These are phyloP conservation scores for Pyrus bretschneideri DNA, from an alignment of 306 rosid genomes.

Conservation along the genomic window DNA sequence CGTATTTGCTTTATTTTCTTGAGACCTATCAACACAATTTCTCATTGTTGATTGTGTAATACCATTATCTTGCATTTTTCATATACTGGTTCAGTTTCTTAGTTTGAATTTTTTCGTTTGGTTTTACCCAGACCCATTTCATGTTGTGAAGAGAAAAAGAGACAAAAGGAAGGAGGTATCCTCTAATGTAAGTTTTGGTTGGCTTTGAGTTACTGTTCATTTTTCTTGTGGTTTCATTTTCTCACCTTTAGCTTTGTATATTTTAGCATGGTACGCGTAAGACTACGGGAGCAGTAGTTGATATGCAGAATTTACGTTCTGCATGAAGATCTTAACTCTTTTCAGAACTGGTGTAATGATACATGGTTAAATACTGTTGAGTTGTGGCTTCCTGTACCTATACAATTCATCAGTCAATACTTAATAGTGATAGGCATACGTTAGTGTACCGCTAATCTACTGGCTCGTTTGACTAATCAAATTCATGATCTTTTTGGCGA, in stretches of 20 bases:
- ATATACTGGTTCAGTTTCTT: not conserved
- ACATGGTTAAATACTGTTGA: not conserved
- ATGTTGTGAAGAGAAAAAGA: conserved; percentile 90
- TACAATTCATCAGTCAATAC: not conserved
- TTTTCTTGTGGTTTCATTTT: not conserved
- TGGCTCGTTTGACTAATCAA: not conserved
- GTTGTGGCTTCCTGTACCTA: not conserved
- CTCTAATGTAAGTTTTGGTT: not conserved
- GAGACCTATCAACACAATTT: not conserved
- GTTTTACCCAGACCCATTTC: conserved; percentile 66
- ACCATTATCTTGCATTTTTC: not conserved
- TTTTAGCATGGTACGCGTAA: not conserved
- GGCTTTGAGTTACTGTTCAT: not conserved
- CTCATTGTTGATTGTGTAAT: not conserved
- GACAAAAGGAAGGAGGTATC: conserved; percentile 86
- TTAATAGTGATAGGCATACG: not conserved
- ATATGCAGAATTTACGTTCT: not conserved
- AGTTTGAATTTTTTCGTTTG: not conserved
- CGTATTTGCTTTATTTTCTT: not conserved
- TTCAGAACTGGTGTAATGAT: not conserved
- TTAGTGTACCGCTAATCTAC: not conserved
- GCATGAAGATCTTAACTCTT: not conserved
- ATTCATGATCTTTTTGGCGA: not conserved
- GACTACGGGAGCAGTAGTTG: not conserved
- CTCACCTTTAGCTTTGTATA: not conserved